A percentile compares a stretch with the other conserved stretches of the same genome.
These are phyloP conservation scores for Prasinococcaceae sp. DNA, from an alignment of 139 green algal genomes.

Conservation along the genomic window DNA sequence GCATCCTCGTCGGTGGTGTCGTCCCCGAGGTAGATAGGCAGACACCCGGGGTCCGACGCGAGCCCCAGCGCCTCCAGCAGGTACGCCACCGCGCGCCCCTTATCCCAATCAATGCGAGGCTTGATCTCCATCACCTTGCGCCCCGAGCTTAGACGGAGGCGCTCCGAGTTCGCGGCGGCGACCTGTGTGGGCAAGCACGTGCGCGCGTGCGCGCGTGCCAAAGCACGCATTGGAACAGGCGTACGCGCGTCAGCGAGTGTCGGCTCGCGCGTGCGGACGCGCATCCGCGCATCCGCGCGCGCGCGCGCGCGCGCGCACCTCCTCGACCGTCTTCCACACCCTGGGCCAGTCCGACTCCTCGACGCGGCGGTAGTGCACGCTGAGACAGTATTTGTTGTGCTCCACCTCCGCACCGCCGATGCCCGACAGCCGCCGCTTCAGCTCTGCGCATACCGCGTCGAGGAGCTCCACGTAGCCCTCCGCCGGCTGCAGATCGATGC, in stretches of 20 bases:
- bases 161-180: too few species aligned
- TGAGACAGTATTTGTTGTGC: conserved; percentile 94
- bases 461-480: conserved; percentile 68
- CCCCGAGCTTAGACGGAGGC: conserved; percentile 54
- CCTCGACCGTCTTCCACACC: conserved; percentile 23
- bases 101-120: conserved; percentile 89
- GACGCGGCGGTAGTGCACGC: conserved; percentile 79
- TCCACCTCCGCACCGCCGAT: conserved; percentile 74
- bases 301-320: too few species aligned
- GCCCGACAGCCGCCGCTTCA: conserved; percentile 35
- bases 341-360: conserved; percentile 15
- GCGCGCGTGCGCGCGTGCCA: too few species aligned
- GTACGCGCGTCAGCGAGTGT: too few species aligned
- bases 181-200: too few species aligned
- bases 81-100: conserved; percentile 79
- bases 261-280: too few species aligned
- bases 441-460: conserved; percentile 42
- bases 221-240: too few species aligned
- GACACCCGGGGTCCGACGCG: too few species aligned
- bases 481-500: conserved; percentile 60
- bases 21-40: conserved; percentile 90
- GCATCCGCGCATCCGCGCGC: too few species aligned
- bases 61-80: conserved; percentile 66
- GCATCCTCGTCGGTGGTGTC: conserved; percentile 96
- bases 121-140: conserved; percentile 88